Percentiles rank a stretch among this genome's conserved stretches.
Evolutionary conservation across 768 basidiomycete species (phyloP).

Genomic region (Suillus subalutaceus): DNA sequence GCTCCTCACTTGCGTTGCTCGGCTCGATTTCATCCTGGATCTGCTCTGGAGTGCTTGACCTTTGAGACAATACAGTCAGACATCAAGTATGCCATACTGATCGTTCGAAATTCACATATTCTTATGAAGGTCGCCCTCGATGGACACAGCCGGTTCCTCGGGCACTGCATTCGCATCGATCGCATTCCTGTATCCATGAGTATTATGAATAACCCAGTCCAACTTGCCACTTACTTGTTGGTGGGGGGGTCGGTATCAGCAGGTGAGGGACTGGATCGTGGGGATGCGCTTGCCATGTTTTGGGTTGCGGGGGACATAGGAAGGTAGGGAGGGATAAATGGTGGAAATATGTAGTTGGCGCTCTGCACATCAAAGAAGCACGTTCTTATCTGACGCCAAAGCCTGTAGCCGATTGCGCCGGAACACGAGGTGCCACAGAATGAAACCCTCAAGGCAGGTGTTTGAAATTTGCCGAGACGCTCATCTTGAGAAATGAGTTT

Average conservation of each 20-base stretch:
- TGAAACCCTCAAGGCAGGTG: not conserved
- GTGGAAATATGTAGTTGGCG: too few species aligned
- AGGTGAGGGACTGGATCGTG: not conserved
- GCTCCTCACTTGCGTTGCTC: not conserved
- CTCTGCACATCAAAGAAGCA: not conserved
- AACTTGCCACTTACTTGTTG: not conserved
- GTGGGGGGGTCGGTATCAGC: not conserved
- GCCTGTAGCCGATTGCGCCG: not conserved
- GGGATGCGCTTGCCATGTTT: not conserved
- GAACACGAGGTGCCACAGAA: too few species aligned
- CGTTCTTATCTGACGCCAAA: conserved; percentile 1
- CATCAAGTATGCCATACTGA: not conserved
- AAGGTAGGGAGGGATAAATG: too few species aligned
- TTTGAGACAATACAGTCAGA: not conserved
- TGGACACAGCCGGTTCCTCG: not conserved
- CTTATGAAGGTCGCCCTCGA: not conserved
- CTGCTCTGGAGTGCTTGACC: not conserved
- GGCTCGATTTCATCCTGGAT: not conserved
- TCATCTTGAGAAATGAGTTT: not conserved
- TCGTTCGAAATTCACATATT: not conserved
- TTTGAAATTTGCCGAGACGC: not conserved
- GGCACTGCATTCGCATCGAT: not conserved
- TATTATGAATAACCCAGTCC: not conserved
- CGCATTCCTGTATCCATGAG: not conserved
- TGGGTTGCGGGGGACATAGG: not conserved